phyloP scores from a whole-genome alignment of 805 yeast species.

The Metschnikowia similis region DNA sequence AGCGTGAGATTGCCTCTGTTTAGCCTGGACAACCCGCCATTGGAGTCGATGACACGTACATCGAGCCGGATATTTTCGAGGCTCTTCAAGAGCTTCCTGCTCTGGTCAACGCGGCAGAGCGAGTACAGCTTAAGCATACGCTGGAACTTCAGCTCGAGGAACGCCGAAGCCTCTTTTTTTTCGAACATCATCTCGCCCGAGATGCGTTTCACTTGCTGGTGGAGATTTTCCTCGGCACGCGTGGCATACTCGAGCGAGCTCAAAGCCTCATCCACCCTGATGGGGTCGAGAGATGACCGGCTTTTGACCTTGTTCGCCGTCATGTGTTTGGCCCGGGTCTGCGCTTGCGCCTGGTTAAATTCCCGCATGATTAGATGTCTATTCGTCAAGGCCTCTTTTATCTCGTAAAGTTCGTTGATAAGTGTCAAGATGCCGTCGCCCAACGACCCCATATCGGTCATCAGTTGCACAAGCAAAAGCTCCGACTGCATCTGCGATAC shows the following conservation, averaged over 20 bases:
- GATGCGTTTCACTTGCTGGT: conserved; percentile 73
- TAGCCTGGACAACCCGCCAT: conserved; percentile 77
- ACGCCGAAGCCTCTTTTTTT: conserved; percentile 52
- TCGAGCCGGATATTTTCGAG: conserved; percentile 70
- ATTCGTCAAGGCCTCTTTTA: conserved; percentile 90
- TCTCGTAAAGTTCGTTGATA: conserved; percentile 72
- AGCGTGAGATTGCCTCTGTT: conserved; percentile 65
- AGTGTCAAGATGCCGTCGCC: conserved; percentile 70
- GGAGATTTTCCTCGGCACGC: conserved; percentile 67
- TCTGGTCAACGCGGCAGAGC: conserved; percentile 74
- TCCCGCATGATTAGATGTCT: conserved; percentile 92
- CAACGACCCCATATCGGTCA: conserved; percentile 66
- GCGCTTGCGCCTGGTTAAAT: conserved; percentile 69
- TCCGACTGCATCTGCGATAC: conserved; percentile 71
- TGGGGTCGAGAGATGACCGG: conserved; percentile 72
- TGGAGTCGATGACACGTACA: conserved; percentile 67
- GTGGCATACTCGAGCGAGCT: conserved; percentile 74
- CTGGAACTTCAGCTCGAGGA: conserved; percentile 55
- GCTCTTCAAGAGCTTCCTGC: conserved; percentile 70
- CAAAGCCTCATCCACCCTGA: conserved; percentile 87
- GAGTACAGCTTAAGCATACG: conserved; percentile 55
- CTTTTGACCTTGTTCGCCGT: conserved; percentile 69
- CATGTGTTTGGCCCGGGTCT: conserved; percentile 64
- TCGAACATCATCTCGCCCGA: conserved; percentile 84
- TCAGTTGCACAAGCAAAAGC: conserved; percentile 63